Base-by-base conservation (phyloP, 768 basidiomycete species). In the Auriculariales sp. region DNA sequence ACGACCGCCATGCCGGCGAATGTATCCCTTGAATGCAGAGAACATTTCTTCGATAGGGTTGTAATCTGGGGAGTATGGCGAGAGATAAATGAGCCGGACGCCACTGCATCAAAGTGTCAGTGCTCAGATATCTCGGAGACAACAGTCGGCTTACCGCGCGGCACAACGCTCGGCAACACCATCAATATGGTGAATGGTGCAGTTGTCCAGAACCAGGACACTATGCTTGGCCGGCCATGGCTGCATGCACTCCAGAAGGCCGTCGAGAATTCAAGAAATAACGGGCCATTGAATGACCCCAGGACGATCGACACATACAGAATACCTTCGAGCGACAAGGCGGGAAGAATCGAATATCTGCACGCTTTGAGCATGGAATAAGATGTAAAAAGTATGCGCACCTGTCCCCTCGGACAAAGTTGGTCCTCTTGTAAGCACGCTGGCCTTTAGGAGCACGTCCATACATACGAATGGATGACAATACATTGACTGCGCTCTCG, bases 161-260 rank as follows among this genome's bases (percentile, higher is more conserved):
- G 58, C 49, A 58, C 53, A 9, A 63, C 57, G 50, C 5, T 65
- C 57, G 36, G 48, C 49, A 0, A 68, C 25, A n/a, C 54, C 61
- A 19, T 64, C 55, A 30, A 54, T 62, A 28, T 69, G 61, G 49
- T 71, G 69, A 7, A 68, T 71, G 0, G 56, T 44, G 45, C 67
- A 69, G 53, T 68, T 70, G 47, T 70, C 66, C 50, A 56, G 52
- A 3, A 68, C 50, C 11, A 70, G 53, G 27, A 70, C 63, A 49
- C 61, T 66, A 31, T 55, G 49, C 2, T 25, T 32, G 0, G 22
- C 58, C 1, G 66, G 66, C 36, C 50, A 71, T 15, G 61, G 64
- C 46, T 66, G 64, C 64, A 66, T 70, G 15, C 52, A 28, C n/a
- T 27, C 33, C 2, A 56, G 51, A 14, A 55, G 32, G 1, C 12